Percentiles rank a stretch among this genome's conserved stretches.
Conservation (phyloP, 805 yeast species). For the Ogataea ramenticola region DNA sequence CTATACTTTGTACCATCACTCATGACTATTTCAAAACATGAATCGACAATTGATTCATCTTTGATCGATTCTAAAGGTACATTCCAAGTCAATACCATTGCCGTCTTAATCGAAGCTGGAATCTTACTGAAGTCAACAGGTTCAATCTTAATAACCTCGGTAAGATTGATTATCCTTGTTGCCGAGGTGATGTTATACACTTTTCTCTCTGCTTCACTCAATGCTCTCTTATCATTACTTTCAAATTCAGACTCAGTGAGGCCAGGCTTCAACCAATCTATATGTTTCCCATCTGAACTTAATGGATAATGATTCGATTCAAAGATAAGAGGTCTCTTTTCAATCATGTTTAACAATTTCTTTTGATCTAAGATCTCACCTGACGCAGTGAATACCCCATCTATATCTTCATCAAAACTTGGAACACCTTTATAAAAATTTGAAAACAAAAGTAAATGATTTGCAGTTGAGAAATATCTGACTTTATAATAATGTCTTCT, state of each 20-base stretch:
- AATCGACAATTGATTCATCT: conserved; percentile 28
- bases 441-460: conserved; percentile 53
- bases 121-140: conserved; percentile 22
- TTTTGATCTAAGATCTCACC: conserved; percentile 24
- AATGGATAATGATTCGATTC: conserved; percentile 49
- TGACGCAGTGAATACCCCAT: conserved; percentile 25
- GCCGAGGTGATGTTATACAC: conserved; percentile 49
- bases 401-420: conserved; percentile 31
- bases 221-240: conserved; percentile 47
- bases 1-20: conserved; percentile 37
- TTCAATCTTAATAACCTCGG: conserved; percentile 35
- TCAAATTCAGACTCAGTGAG: conserved; percentile 33
- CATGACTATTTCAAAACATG: conserved; percentile 47
- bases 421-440: conserved; percentile 53
- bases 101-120: conserved; percentile 19
- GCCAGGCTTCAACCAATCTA: conserved; percentile 52
- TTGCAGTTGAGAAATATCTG: conserved; percentile 57
- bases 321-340: conserved; percentile 30
- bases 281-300: conserved; percentile 42
- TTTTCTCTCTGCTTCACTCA: conserved; percentile 60
- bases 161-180: conserved; percentile 54
- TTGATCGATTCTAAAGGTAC: conserved; percentile 9
- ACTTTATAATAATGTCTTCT: conserved; percentile 40
- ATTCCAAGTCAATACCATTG: conserved; percentile 26
- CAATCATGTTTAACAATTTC: conserved; percentile 12